Percentiles rank a stretch among this genome's conserved stretches.
Conservation (phyloP, 2,329 filamentous ascomycete species). For the Rhinocladiella mackenziei region DNA sequence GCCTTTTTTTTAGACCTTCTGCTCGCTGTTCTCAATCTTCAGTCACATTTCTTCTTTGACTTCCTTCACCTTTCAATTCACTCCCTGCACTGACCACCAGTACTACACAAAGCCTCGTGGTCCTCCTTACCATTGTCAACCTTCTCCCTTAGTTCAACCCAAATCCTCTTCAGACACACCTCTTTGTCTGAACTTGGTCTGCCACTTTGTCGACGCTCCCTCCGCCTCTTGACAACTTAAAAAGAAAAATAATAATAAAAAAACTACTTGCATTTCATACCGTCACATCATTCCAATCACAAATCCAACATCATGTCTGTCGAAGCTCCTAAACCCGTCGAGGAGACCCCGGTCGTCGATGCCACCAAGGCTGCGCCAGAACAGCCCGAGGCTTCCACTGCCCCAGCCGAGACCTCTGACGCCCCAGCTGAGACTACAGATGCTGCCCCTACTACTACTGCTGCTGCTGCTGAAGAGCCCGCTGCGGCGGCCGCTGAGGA, state of each 20-base stretch:
- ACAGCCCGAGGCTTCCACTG: conserved; percentile 31
- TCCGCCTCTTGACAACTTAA: no score
- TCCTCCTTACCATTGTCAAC: conserved; percentile 27
- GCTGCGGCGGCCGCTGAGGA: conserved; percentile 38
- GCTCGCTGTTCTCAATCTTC: conserved; percentile 26
- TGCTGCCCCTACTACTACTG: conserved; percentile 27
- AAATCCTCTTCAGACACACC: conserved; percentile 11
- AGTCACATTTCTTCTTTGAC: conserved; percentile 24
- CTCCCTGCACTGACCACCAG: conserved; percentile 16
- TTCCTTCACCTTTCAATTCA: conserved; percentile 21
- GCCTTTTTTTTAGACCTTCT: no score
- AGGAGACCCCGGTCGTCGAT: conserved; percentile 49
- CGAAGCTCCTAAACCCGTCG: conserved; percentile 62
- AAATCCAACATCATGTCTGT: conserved; percentile 62
- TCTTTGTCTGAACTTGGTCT: conserved; percentile 17
- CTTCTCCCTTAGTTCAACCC: conserved; percentile 23
- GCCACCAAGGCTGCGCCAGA: conserved; percentile 35
- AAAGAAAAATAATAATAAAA: no score
- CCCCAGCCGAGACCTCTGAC: conserved; percentile 28
- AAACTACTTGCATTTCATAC: conserved; percentile 33
- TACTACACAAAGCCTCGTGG: conserved; percentile 9
- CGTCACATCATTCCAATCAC: conserved; percentile 13
- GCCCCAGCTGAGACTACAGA: conserved; percentile 27
- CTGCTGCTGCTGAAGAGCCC: conserved; percentile 34
- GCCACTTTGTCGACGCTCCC: conserved; percentile 3